phyloP scores from a whole-genome alignment of 768 basidiomycete species.

The Leccinum truebloodii region DNA sequence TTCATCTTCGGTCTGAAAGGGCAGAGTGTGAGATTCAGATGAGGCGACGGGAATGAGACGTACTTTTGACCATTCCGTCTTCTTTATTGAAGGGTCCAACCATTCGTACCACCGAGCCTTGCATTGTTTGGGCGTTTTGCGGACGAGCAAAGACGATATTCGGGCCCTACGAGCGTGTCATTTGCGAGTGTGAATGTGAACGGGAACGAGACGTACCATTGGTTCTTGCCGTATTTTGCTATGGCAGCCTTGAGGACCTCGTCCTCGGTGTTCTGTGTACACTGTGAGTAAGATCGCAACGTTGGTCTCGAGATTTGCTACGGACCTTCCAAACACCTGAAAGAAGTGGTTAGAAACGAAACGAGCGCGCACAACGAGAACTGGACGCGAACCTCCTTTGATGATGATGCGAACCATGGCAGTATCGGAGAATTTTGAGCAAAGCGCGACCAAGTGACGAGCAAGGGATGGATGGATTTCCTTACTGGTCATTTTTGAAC shows the following conservation, averaged over 20 bases:
- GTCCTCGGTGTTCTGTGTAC: slow-evolving; percentile 84
- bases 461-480: not conserved
- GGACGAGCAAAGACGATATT: slow-evolving; percentile 94
- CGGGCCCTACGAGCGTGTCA: slow-evolving; percentile 67
- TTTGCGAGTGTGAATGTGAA: not conserved
- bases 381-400: slow-evolving; percentile 67
- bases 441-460: not conserved
- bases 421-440: not conserved
- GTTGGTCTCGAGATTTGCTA: not conserved
- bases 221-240: slow-evolving; percentile 95
- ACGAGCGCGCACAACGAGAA: not conserved
- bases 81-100: slow-evolving; percentile 99
- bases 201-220: slow-evolving; percentile 56
- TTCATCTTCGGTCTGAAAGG: slow-evolving; percentile 87
- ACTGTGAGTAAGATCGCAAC: slow-evolving; percentile 6
- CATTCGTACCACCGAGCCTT: slow-evolving; percentile 99
- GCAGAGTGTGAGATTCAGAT: not conserved
- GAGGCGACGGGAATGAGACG: slow-evolving; percentile 9
- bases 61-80: slow-evolving; percentile 99
- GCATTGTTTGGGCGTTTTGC: slow-evolving; percentile 99
- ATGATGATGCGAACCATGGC: slow-evolving; percentile 87
- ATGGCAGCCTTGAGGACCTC: slow-evolving; percentile 99
- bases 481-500: slow-evolving; percentile 14
- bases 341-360: slow-evolving; percentile 6
- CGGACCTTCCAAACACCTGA: slow-evolving; percentile 83